These are phyloP conservation scores for Nicotiana obtusifolia DNA, from an alignment of 257 asterid genomes.

Conservation along the genomic window DNA sequence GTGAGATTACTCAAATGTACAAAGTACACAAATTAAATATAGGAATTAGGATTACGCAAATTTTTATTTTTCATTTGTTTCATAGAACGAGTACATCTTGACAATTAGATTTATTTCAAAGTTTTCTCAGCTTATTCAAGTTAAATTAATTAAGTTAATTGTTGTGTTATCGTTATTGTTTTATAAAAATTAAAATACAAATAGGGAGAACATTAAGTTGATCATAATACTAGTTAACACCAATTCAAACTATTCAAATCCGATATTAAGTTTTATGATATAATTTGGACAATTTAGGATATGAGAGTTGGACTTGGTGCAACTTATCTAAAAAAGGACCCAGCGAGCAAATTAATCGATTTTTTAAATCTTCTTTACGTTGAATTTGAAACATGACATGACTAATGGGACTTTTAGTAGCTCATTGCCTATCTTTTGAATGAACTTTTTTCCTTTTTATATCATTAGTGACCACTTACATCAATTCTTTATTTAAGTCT, in stretches of 20 bases:
- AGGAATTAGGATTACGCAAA: too few species aligned
- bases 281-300: background rate
- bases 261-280: background rate
- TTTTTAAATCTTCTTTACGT: background rate
- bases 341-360: background rate
- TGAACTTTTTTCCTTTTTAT: background rate
- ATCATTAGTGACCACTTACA: too few species aligned
- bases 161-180: background rate
- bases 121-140: background rate
- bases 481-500: too few species aligned
- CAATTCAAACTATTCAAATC: background rate
- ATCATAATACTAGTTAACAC: background rate
- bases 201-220: background rate
- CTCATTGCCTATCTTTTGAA: background rate
- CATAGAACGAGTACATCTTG: background rate
- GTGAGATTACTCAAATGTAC: too few species aligned
- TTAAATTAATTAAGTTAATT: background rate
- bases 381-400: background rate
- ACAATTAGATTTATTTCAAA: background rate
- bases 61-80: background rate
- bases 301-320: background rate
- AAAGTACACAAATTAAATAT: too few species aligned
- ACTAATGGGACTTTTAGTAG: background rate
- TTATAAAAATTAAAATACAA: background rate
- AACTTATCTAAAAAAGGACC: background rate